Conservation (phyloP, 306 rosid species). For the Astragalus glycyphyllos region DNA sequence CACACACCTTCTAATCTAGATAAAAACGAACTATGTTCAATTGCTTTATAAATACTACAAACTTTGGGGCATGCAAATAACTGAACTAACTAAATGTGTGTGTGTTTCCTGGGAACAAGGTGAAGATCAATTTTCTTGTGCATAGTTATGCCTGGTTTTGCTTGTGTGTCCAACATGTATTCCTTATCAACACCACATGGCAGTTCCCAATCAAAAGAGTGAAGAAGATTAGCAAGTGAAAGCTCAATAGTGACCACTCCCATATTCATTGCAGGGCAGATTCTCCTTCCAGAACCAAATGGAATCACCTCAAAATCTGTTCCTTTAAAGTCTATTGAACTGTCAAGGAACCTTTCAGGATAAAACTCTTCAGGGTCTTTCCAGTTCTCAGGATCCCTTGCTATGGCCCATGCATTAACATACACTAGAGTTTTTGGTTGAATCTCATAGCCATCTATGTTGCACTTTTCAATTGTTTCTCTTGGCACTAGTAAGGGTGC, state of each 20-base stretch:
- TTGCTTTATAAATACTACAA: background rate
- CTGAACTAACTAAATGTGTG: background rate
- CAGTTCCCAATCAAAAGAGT: slow-evolving; percentile 46
- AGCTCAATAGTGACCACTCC: slow-evolving; percentile 35
- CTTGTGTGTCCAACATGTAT: slow-evolving; percentile 42
- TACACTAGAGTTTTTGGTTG: slow-evolving; percentile 34
- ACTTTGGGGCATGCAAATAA: background rate
- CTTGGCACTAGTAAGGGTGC: slow-evolving; percentile 45
- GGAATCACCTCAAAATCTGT: slow-evolving; percentile 45
- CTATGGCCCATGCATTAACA: slow-evolving; percentile 49
- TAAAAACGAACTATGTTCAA: too few relatives aligned
- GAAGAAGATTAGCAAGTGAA: slow-evolving; percentile 45
- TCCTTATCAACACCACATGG: background rate
- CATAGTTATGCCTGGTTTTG: slow-evolving; percentile 40
- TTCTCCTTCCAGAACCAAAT: slow-evolving; percentile 54
- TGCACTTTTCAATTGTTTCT: slow-evolving; percentile 42
- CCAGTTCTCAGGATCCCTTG: slow-evolving; percentile 45
- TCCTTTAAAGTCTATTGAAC: slow-evolving; percentile 38
- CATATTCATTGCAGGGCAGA: slow-evolving; percentile 46
- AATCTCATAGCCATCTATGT: slow-evolving; percentile 45
- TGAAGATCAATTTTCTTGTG: slow-evolving; percentile 48
- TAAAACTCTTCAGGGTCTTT: slow-evolving; percentile 42
- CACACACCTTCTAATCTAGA: too few relatives aligned
- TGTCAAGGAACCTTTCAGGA: slow-evolving; percentile 43
- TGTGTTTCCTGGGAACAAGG: slow-evolving; percentile 19